Base-by-base conservation (phyloP, 495 filamentous ascomycete species). In the Podospora comata region DNA sequence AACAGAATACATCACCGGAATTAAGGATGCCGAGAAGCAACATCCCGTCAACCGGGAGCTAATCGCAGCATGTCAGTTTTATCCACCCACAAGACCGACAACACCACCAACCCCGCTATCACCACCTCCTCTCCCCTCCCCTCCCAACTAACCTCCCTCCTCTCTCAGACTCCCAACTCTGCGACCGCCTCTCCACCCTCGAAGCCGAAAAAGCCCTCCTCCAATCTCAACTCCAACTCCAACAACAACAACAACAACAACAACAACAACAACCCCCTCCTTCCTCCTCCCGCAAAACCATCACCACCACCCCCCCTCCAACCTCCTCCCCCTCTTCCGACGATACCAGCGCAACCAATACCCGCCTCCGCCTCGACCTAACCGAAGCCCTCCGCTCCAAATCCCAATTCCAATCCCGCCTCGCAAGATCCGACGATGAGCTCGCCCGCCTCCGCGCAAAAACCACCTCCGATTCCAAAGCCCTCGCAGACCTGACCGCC, bases 331-430 rank as follows among this genome's bases (percentile, higher is more conserved):
- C 69, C 30, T 32, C 74, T 19, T 58, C 75, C 62, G 80, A 76
- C 19, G 72, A 77, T 70, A 23, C 23, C 23, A 76, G 66, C 7
- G 59, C 75, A 9, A 69, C 78, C 55, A 71, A 85, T 6, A 77
- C 84, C 19, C 81, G 84, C 53, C 78, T 89, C 1, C 82, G 86
- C 16, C 76, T 86, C 54, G 90, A 94, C 30, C 80, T 94, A 3
- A 83, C 86, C 7, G 89, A 89, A 76, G 90, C 92, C n/a, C 86
- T 94, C 61, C 89, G 90, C 39, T 87, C 88, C 16, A 88, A 89
- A 58, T 83, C 85, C 7, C 82, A 89, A 58, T 77, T 92, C n/a
- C 88, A 92, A 67, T 78, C 80, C 15, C 84, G 83, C 6, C 79
- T 92, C 20, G 83, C 86, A 53, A 76, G 80, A 7, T 80, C 86